A percentile compares a stretch with the other conserved stretches of the same genome.
phyloP scores from a whole-genome alignment of 2,329 filamentous ascomycete genomes.

The Fusarium buxicola region DNA sequence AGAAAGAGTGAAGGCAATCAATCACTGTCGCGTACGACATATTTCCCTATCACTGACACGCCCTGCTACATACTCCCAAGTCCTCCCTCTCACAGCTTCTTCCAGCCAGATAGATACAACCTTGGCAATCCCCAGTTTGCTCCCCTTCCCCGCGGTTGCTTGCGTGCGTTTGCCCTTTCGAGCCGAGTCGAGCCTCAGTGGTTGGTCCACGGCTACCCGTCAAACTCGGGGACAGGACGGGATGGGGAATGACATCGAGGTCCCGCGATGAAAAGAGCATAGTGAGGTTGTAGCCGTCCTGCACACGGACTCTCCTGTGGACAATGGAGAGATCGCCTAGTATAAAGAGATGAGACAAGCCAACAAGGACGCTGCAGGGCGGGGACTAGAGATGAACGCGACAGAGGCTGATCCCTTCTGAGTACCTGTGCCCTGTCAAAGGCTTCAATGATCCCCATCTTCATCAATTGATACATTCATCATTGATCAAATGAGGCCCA shows the following conservation, averaged over 20 bases:
- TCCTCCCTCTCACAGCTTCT: neutral
- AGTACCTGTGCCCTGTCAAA: constrained; percentile 24
- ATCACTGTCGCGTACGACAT: neutral
- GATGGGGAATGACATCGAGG: constrained; percentile 40
- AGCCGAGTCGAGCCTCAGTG: constrained; percentile 28
- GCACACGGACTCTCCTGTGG: constrained; percentile 43
- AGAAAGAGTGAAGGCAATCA: neutral
- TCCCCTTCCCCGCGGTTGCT: constrained; percentile 26
- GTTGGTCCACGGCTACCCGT: constrained; percentile 38
- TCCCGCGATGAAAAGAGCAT: constrained; percentile 44
- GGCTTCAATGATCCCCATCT: constrained; percentile 27
- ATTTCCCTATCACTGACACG: neutral
- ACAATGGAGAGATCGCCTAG: constrained; percentile 40
- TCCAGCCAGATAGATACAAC: constrained; percentile 2
- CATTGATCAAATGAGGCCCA: constrained; percentile 36
- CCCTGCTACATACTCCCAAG: neutral
- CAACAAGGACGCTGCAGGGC: constrained; percentile 14
- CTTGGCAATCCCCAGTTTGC: constrained; percentile 11
- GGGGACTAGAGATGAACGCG: constrained; percentile 14
- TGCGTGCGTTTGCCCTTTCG: constrained; percentile 41
- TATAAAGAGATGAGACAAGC: constrained; percentile 13
- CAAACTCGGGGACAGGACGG: constrained; percentile 38
- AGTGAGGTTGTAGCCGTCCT: constrained; percentile 44
- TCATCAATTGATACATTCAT: constrained; percentile 36
- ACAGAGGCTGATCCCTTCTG: constrained; percentile 1